A percentile compares a stretch with the other conserved stretches of the same genome.
Conservation (phyloP, 1,284 basidiomycete species). For the Austropuccinia psidii region DNA sequence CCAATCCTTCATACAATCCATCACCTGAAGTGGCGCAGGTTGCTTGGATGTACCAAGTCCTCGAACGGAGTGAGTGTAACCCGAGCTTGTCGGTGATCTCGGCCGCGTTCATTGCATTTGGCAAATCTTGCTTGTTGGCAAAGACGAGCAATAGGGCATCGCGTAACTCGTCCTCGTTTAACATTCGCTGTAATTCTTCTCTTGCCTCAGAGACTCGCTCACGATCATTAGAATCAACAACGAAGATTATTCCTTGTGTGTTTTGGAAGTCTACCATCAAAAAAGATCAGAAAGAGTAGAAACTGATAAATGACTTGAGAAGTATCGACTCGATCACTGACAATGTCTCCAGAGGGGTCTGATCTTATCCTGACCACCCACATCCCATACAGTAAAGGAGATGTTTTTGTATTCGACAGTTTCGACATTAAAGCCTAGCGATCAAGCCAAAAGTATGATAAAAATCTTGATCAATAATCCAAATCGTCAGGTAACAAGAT, state of each 20-base stretch:
- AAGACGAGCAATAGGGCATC: slow-evolving; percentile 98
- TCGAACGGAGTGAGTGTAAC: slow-evolving; percentile 88
- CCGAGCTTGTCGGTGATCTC: slow-evolving; percentile 99
- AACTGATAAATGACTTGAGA: not conserved
- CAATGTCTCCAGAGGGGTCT: slow-evolving; percentile 99
- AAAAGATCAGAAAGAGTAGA: not conserved
- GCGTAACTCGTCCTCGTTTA: slow-evolving; percentile 98
- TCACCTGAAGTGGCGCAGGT: slow-evolving; percentile 98
- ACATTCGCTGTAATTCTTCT: slow-evolving; percentile 98
- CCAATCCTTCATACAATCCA: slow-evolving; percentile 96
- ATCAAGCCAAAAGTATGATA: not conserved
- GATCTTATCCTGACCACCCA: slow-evolving; percentile 98
- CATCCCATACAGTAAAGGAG: slow-evolving; percentile 99
- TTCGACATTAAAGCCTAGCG: slow-evolving; percentile 90
- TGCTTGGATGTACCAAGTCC: slow-evolving; percentile 99
- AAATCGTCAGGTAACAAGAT: not conserved
- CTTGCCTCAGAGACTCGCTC: slow-evolving; percentile 99
- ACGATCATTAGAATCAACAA: slow-evolving; percentile 98
- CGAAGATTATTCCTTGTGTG: slow-evolving; percentile 99
- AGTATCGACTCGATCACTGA: slow-evolving; percentile 51
- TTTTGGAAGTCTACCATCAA: slow-evolving; percentile 87
- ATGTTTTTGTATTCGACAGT: slow-evolving; percentile 99
- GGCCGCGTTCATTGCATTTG: slow-evolving; percentile 98
- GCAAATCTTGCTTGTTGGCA: slow-evolving; percentile 98
- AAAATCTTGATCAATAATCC: not conserved